Conservation (phyloP, 2,329 filamentous ascomycete species). For the Penicillium sp. region DNA sequence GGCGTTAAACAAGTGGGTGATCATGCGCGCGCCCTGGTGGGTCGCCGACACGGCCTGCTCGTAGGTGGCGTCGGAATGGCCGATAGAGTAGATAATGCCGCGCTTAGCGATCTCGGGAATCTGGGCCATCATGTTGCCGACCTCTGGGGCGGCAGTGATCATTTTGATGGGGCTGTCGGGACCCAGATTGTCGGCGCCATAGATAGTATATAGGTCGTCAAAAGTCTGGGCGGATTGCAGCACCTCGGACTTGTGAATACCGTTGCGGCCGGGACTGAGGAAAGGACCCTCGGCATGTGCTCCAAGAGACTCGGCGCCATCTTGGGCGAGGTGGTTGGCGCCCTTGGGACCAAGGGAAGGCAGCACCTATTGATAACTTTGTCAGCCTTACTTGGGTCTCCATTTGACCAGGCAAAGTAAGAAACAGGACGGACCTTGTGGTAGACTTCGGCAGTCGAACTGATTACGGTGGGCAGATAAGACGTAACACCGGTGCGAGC, state of each 20-base stretch:
- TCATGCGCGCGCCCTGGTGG: conserved; percentile 76
- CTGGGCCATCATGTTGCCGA: conserved; percentile 64
- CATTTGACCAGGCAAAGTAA: not conserved
- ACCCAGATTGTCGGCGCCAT: conserved; percentile 67
- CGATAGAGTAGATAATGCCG: conserved; percentile 75
- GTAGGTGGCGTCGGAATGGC: conserved; percentile 84
- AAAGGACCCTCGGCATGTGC: conserved; percentile 93
- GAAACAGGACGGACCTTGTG: conserved; percentile 55
- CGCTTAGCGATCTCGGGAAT: conserved; percentile 65
- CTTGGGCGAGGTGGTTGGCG: conserved; percentile 53
- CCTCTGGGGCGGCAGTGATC: conserved; percentile 84
- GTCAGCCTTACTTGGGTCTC: not conserved
- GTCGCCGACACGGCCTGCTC: conserved; percentile 73
- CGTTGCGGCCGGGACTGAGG: conserved; percentile 77
- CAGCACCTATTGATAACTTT: conserved; percentile 49
- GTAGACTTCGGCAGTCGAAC: conserved; percentile 77
- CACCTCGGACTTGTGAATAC: conserved; percentile 75
- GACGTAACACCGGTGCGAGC: conserved; percentile 81
- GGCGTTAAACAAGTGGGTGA: conserved; percentile 91
- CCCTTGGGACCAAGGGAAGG: conserved; percentile 75
- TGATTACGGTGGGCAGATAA: conserved; percentile 76
- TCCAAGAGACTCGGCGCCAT: conserved; percentile 82
- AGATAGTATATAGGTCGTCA: conserved; percentile 51
- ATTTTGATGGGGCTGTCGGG: conserved; percentile 58
- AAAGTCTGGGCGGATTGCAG: conserved; percentile 64